Base-by-base conservation (phyloP, 345 rosid genomes). In the Gossypium rotundifolium region DNA sequence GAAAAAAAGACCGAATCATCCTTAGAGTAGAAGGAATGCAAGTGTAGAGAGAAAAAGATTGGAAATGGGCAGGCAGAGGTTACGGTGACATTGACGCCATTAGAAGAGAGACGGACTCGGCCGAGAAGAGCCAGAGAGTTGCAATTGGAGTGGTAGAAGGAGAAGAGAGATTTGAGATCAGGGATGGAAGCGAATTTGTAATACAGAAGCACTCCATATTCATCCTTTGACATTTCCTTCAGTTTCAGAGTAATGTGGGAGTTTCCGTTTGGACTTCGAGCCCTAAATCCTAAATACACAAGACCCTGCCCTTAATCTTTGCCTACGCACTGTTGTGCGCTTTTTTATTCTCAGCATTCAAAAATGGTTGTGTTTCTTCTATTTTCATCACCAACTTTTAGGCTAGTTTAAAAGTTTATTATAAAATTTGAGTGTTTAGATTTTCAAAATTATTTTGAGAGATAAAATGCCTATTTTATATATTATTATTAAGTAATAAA, bases 61-160 rank as follows among this genome's bases (percentile, higher is more conserved):
- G 55, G 54, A 13, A 42, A 25, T 18, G 44, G 44, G 13, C 5
- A 10, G 33, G 45, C 29, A 54, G 48, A 75, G 81, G 80, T 55
- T 85, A 92, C 98, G 27, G 97, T 94, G 85, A 92, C 97, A 68
- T 92, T 94, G 81, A 94, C 97, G 76, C 97, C 97, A 42, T 83
- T 74, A 62, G 88, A 55, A 54, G 97, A 91, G 86, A 94, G 78
- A 54, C 98, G 92, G 75, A 91, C 90, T 10, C 97, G 93, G 78
- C 98, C 97, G 65, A 91, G 93, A 59, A 94, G 89, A 61, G 82
- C 78, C 60, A 91, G 90, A 20, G 88, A 83, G 82, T 59, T 78
- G 91, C 97, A 94, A 76, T 81, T 91, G n/a, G 90, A 86, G n/a
- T 87, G 79, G 81, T 90, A 95, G 83, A 88, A 91, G 70, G 90